Percentiles rank a stretch among this genome's conserved stretches.
Evolutionary conservation across 2,329 filamentous ascomycete genomes (phyloP).

Genomic region (Westerdykella sp.): DNA sequence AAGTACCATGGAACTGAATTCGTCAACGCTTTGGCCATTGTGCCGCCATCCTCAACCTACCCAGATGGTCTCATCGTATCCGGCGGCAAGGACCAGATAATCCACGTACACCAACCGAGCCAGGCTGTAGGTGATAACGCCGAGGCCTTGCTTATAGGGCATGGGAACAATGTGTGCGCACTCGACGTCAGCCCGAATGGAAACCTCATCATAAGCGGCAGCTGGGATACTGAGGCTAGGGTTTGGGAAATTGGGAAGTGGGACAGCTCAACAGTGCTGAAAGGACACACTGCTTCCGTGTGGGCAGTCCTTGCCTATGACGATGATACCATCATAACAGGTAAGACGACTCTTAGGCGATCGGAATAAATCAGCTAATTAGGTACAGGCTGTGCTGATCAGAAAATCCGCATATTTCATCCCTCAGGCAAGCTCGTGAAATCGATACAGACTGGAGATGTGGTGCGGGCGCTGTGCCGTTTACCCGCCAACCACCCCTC

Average conservation of each 20-base stretch:
- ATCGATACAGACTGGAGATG: slow-evolving; percentile 63
- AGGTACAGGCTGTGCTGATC: slow-evolving; percentile 70
- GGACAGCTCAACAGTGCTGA: slow-evolving; percentile 66
- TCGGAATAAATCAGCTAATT: slow-evolving; percentile 1
- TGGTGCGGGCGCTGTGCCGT: slow-evolving; percentile 81
- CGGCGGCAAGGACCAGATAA: slow-evolving; percentile 84
- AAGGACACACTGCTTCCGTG: slow-evolving; percentile 74
- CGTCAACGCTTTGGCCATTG: slow-evolving; percentile 76
- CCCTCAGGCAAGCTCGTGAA: slow-evolving; percentile 57
- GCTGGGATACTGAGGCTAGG: slow-evolving; percentile 86
- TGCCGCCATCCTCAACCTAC: slow-evolving; percentile 61
- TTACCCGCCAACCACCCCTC: slow-evolving; percentile 70
- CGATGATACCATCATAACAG: slow-evolving; percentile 71
- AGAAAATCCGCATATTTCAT: slow-evolving; percentile 78
- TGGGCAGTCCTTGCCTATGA: slow-evolving; percentile 90
- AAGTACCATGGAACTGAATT: slow-evolving; percentile 75
- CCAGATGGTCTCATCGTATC: slow-evolving; percentile 79
- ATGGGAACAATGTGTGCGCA: slow-evolving; percentile 80
- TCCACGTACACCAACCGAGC: slow-evolving; percentile 75
- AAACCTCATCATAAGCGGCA: slow-evolving; percentile 75
- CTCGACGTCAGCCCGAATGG: slow-evolving; percentile 71
- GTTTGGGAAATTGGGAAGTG: slow-evolving; percentile 83
- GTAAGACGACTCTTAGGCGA: slow-evolving; percentile 27
- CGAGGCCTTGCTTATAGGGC: slow-evolving; percentile 78
- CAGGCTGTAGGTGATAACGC: slow-evolving; percentile 66